Conservation (phyloP, 495 filamentous ascomycete genomes). For the Lophium mytilinum region DNA sequence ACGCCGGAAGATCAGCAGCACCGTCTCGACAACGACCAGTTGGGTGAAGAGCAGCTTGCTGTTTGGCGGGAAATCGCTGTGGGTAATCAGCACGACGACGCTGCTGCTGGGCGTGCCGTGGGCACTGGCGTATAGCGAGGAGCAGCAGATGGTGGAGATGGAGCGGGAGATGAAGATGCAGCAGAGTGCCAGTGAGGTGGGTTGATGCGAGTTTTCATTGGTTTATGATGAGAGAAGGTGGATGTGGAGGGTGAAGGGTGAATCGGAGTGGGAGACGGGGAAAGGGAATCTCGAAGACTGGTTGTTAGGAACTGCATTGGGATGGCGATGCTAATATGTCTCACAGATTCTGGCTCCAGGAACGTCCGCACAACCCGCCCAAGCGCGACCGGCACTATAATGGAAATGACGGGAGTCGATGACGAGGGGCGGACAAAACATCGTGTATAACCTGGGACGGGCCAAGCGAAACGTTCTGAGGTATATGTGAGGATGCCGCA, state of each 20-base stretch:
- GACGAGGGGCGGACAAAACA: not conserved
- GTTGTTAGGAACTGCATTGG: no score
- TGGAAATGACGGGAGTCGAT: not conserved
- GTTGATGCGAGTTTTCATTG: slow-evolving; percentile 24
- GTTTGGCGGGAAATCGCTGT: slow-evolving; percentile 74
- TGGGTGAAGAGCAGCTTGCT: slow-evolving; percentile 54
- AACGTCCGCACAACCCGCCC: not conserved
- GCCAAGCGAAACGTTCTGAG: not conserved
- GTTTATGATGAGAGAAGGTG: not conserved
- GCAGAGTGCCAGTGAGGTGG: slow-evolving; percentile 63
- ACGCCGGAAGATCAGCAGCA: slow-evolving; percentile 58
- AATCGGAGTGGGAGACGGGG: not conserved
- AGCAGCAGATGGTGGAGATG: slow-evolving; percentile 92
- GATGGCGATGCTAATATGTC: not conserved
- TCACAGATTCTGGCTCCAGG: slow-evolving; percentile 13
- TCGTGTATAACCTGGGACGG: slow-evolving; percentile 8
- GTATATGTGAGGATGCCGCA: not conserved
- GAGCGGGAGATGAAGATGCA: slow-evolving; percentile 94
- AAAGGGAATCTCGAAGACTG: no score
- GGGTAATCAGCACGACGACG: slow-evolving; percentile 77
- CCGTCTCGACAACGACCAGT: slow-evolving; percentile 47
- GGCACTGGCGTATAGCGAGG: slow-evolving; percentile 85
- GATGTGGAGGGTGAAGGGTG: not conserved
- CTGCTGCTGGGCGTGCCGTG: slow-evolving; percentile 88
- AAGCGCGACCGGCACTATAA: slow-evolving; percentile 15